Conservation (phyloP, 2,329 filamentous ascomycete genomes). For the Seiridium cupressi region DNA sequence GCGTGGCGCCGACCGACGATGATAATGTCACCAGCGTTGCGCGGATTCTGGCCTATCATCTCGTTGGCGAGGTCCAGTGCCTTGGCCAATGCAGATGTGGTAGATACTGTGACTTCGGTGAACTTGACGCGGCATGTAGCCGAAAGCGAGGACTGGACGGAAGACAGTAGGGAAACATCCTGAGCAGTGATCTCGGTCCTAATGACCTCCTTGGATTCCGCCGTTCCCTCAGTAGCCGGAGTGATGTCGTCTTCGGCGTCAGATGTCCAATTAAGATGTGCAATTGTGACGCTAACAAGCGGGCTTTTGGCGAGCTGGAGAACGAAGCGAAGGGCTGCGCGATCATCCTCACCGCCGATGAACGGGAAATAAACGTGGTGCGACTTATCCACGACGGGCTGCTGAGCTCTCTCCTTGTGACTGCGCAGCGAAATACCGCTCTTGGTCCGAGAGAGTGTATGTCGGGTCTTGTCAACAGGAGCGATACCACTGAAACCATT, state of each 20-base stretch:
- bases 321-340: constrained; percentile 74
- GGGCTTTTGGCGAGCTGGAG: constrained; percentile 80
- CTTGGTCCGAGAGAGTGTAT: constrained; percentile 42
- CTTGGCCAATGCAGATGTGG: constrained; percentile 37
- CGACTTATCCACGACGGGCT: constrained; percentile 63
- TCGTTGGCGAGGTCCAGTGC: constrained; percentile 52
- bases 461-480: constrained; percentile 27
- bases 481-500: constrained; percentile 46
- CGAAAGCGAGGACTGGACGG: constrained; percentile 30
- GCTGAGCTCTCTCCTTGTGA: constrained; percentile 52
- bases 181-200: constrained; percentile 30
- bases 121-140: constrained; percentile 42
- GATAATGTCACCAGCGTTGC: constrained; percentile 70
- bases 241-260: constrained; percentile 24
- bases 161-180: constrained; percentile 32
- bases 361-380: constrained; percentile 89
- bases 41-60: constrained; percentile 58
- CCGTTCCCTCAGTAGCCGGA: constrained; percentile 12
- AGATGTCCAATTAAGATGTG: constrained; percentile 48
- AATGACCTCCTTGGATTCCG: constrained; percentile 19
- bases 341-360: constrained; percentile 81
- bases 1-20: constrained; percentile 59
- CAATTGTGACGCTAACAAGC: constrained; percentile 74
- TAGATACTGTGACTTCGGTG: constrained; percentile 40
- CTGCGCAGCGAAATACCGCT: constrained; percentile 61